Conservation (phyloP, 208 protist species). For the Porcisia deanei region DNA sequence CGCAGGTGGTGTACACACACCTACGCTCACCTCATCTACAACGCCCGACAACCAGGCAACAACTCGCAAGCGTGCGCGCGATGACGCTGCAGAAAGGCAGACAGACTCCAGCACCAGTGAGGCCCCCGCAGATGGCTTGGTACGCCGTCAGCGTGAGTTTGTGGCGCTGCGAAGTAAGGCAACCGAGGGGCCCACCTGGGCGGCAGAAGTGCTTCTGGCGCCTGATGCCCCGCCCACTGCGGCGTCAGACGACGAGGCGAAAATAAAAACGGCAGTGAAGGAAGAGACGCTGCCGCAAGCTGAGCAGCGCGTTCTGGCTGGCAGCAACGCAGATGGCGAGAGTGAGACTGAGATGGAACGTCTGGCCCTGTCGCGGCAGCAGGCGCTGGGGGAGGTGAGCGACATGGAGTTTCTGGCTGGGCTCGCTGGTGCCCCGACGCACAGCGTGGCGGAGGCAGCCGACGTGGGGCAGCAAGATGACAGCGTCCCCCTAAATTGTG, state of each 20-base stretch:
- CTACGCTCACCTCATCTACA: constrained; percentile 8
- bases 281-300: neutral
- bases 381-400: constrained; percentile 64
- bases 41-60: neutral
- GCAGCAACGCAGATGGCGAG: neutral
- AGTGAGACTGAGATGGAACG: constrained; percentile 15
- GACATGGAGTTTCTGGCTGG: constrained; percentile 83
- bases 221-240: constrained; percentile 2
- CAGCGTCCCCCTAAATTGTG: neutral
- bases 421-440: constrained; percentile 13
- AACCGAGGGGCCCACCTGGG: constrained; percentile 70
- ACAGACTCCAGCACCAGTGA: constrained; percentile 6
- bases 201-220: constrained; percentile 66
- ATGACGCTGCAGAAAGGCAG: neutral
- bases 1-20: neutral
- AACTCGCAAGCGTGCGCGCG: constrained; percentile 3
- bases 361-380: constrained; percentile 55
- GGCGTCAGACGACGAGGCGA: neutral
- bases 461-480: constrained; percentile 7
- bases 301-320: neutral
- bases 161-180: constrained; percentile 63
- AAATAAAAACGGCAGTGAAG: neutral
- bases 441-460: neutral
- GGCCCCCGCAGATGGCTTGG: constrained; percentile 6
- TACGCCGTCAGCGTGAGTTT: constrained; percentile 52